Evolutionary conservation across 2,329 filamentous ascomycete species (phyloP).

Genomic region (Huntiella savannae): DNA sequence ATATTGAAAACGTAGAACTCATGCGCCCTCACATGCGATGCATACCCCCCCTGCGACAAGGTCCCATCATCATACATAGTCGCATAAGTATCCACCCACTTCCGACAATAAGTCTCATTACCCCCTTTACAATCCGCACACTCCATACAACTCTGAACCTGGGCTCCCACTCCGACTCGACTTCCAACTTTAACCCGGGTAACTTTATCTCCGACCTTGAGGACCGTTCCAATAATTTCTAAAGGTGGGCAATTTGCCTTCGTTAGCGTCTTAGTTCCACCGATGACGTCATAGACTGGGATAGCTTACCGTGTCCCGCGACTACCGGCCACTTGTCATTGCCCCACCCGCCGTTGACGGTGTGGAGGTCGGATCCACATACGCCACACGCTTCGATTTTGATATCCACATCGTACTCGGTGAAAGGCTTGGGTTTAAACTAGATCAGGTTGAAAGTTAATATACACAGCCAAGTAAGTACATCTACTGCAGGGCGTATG

Average conservation of each 20-base stretch:
- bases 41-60: slow-evolving; percentile 41
- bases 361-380: slow-evolving; percentile 50
- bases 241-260: neutral
- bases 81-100: slow-evolving; percentile 41
- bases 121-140: slow-evolving; percentile 46
- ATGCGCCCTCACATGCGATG: slow-evolving; percentile 49
- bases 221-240: slow-evolving; percentile 45
- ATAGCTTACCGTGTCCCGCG: slow-evolving; percentile 32
- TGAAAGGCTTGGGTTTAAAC: slow-evolving; percentile 68
- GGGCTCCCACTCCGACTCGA: slow-evolving; percentile 50
- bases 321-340: slow-evolving; percentile 35
- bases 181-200: slow-evolving; percentile 38
- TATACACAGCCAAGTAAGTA: neutral
- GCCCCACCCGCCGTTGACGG: slow-evolving; percentile 44
- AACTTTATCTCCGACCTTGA: slow-evolving; percentile 46
- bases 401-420: slow-evolving; percentile 64
- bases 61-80: slow-evolving; percentile 40
- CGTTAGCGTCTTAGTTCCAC: slow-evolving; percentile 15
- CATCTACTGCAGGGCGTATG: neutral
- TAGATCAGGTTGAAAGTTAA: slow-evolving; percentile 17
- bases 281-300: slow-evolving; percentile 25
- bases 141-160: slow-evolving; percentile 43
- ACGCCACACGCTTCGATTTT: slow-evolving; percentile 61
- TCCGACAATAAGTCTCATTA: slow-evolving; percentile 50
- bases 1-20: slow-evolving; percentile 60